These are phyloP conservation scores for Berberis thunbergii DNA, from an alignment of 164 flowering plant genomes.

Conservation along the genomic window DNA sequence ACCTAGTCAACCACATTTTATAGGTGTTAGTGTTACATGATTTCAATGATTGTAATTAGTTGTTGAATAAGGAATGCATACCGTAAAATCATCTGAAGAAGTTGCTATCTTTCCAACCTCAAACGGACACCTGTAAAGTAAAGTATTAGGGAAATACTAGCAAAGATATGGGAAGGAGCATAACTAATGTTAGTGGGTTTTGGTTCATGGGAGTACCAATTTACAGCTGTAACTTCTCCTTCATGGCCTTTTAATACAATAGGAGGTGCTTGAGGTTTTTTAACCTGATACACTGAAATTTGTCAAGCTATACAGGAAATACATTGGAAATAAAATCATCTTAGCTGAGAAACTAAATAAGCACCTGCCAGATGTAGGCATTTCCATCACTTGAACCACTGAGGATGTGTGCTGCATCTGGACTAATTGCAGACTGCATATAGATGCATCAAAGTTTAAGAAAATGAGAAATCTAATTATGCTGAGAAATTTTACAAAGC, in stretches of 20 bases:
- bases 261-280: slow-evolving; percentile 57
- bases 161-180: not conserved
- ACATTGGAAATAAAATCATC: not conserved
- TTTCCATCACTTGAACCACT: slow-evolving; percentile 93
- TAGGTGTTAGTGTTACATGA: too few species aligned
- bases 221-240: slow-evolving; percentile 88
- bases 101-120: slow-evolving; percentile 79
- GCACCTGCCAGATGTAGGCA: slow-evolving; percentile 91
- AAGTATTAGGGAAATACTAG: not conserved
- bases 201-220: slow-evolving; percentile 44
- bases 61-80: slow-evolving; percentile 18
- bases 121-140: slow-evolving; percentile 50
- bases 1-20: too few species aligned
- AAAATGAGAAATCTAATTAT: not conserved
- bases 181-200: not conserved
- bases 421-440: slow-evolving; percentile 76
- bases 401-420: slow-evolving; percentile 74
- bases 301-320: not conserved
- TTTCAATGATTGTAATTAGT: not conserved
- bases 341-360: not conserved
- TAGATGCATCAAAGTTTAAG: slow-evolving; percentile 2
- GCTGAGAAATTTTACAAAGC: not conserved
- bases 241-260: slow-evolving; percentile 55
- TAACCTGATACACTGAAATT: slow-evolving; percentile 37
- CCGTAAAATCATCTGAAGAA: slow-evolving; percentile 83